Conservation (phyloP, 306 rosid genomes). For the Dryas drummondii region DNA sequence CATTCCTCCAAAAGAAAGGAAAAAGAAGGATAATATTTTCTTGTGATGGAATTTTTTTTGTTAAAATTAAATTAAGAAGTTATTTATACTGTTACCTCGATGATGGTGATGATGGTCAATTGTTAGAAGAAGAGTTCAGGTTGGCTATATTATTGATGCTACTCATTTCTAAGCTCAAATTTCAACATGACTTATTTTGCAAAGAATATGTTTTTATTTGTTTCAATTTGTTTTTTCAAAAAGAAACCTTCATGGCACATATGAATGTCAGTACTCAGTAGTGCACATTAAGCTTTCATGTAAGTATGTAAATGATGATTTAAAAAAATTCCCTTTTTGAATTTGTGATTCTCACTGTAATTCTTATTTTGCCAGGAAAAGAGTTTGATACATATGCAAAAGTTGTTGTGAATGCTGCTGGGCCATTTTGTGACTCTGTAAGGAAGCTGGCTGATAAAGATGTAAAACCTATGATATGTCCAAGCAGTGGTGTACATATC, state of each 20-base stretch:
- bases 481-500: conserved; percentile 96
- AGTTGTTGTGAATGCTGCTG: conserved; percentile 93
- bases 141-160: not conserved
- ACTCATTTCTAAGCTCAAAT: not conserved
- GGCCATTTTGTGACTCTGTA: conserved; percentile 92
- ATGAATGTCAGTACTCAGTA: not conserved
- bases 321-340: not conserved
- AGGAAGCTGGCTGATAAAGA: conserved; percentile 77
- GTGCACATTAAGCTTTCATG: no score
- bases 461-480: conserved; percentile 71
- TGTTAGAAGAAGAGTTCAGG: not conserved
- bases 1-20: not conserved
- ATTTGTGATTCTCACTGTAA: conserved; percentile 31
- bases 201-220: not conserved
- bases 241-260: not conserved
- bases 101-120: not conserved
- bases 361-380: conserved; percentile 58
- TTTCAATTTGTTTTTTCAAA: not conserved
- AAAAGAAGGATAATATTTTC: not conserved
- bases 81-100: not conserved
- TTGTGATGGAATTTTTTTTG: not conserved
- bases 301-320: conserved; percentile 1
- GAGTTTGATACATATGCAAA: conserved; percentile 95
- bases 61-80: not conserved
- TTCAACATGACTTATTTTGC: not conserved